phyloP scores from a whole-genome alignment of 306 rosid genomes.

The Rosa lucieae region DNA sequence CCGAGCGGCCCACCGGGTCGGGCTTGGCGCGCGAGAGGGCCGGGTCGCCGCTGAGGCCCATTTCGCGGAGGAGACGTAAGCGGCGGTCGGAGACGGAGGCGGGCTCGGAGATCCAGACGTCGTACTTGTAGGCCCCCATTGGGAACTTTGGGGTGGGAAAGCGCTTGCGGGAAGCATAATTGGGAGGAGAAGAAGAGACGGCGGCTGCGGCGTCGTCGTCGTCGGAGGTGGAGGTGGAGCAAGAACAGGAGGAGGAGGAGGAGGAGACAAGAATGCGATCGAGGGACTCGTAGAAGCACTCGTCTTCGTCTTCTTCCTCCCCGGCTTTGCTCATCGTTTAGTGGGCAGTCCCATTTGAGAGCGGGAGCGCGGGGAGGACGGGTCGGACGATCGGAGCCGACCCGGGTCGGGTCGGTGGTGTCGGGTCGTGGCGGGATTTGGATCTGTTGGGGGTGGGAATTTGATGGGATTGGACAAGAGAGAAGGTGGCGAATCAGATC shows the following conservation, averaged over 20 bases:
- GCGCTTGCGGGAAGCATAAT: conserved; percentile 41
- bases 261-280: conserved; percentile 62
- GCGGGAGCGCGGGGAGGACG: conserved; percentile 55
- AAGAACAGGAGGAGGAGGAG: conserved; percentile 75
- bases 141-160: conserved; percentile 63
- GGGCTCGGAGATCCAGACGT: conserved; percentile 92
- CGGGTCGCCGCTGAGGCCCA: conserved; percentile 72
- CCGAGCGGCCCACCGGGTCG: conserved; percentile 39
- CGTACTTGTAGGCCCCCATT: conserved; percentile 57
- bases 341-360: conserved; percentile 80
- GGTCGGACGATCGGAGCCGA: conserved; percentile 35
- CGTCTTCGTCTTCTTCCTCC: conserved; percentile 53
- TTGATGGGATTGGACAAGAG: conserved; percentile 35
- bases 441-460: conserved; percentile 10
- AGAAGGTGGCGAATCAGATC: conserved; percentile 51
- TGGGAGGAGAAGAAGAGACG: conserved; percentile 12
- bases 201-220: conserved; percentile 22
- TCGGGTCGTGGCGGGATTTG: not conserved
- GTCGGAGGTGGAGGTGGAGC: conserved; percentile 75
- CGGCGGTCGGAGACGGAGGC: conserved; percentile 93
- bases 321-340: conserved; percentile 68
- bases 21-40: conserved; percentile 49
- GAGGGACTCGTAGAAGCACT: conserved; percentile 83
- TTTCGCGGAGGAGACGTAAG: conserved; percentile 56
- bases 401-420: conserved; percentile 3